Percentiles rank a stretch among this genome's conserved stretches.
phyloP scores from a whole-genome alignment of 108 stramenopile species.

The Pseudonitzschia delicatissima region DNA sequence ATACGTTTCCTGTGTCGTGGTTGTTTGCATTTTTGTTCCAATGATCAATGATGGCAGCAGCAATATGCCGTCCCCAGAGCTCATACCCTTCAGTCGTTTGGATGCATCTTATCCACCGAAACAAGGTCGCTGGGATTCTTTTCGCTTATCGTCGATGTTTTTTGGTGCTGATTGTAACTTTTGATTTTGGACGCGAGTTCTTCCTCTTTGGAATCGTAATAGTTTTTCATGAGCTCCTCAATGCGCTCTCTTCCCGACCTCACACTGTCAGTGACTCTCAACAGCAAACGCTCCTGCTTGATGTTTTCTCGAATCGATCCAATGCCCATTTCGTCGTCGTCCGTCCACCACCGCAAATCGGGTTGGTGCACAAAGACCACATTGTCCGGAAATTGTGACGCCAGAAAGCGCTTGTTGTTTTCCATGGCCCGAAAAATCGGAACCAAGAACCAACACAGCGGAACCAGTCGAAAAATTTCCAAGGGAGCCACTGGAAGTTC shows the following conservation, averaged over 20 bases:
- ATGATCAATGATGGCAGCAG: conserved; percentile 45
- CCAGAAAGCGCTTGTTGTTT: conserved; percentile 45
- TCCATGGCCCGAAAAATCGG: conserved; percentile 51
- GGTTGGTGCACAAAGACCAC: conserved; percentile 65
- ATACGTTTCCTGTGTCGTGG: neutral
- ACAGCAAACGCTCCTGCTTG: conserved; percentile 33
- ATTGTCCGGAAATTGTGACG: conserved; percentile 39
- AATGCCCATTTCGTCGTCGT: conserved; percentile 35
- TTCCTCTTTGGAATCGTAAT: conserved; percentile 35
- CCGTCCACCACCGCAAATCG: conserved; percentile 21
- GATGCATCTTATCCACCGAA: conserved; percentile 54
- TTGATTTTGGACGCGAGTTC: neutral
- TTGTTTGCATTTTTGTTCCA: conserved; percentile 26
- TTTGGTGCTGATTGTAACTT: neutral
- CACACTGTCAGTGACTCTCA: conserved; percentile 43
- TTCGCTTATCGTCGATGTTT: too few relatives aligned
- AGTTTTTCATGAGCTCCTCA: conserved; percentile 47
- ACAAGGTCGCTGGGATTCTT: conserved; percentile 24
- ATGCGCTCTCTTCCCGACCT: conserved; percentile 32
- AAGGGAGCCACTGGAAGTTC: conserved; percentile 50
- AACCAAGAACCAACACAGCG: conserved; percentile 55
- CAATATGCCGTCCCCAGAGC: conserved; percentile 68
- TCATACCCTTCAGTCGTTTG: conserved; percentile 69
- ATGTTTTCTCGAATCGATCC: conserved; percentile 35
- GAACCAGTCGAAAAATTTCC: conserved; percentile 42